phyloP scores from a whole-genome alignment of 108 stramenopile species.

The Chaetoceros tenuissimus region DNA sequence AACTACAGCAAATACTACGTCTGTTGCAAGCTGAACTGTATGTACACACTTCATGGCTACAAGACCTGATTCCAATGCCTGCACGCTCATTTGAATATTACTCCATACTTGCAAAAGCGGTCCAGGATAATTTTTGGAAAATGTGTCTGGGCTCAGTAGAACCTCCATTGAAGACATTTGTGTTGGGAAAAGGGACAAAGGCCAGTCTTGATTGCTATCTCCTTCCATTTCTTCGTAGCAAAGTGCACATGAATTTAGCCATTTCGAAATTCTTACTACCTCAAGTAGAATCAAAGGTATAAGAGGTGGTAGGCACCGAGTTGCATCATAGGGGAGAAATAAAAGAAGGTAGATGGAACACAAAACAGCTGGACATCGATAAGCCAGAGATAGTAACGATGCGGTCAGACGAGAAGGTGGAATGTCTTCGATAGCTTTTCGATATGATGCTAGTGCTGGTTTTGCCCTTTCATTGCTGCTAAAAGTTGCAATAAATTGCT shows the following conservation, averaged over 20 bases:
- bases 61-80: slow-evolving; percentile 29
- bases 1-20: slow-evolving; percentile 30
- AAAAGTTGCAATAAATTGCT: slow-evolving; percentile 20
- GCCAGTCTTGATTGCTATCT: neutral
- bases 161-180: slow-evolving; percentile 28
- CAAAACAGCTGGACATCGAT: slow-evolving; percentile 29
- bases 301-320: slow-evolving; percentile 9
- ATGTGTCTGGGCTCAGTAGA: slow-evolving; percentile 18
- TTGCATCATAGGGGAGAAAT: neutral
- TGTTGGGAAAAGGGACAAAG: slow-evolving; percentile 7
- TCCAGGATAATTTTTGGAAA: slow-evolving; percentile 7
- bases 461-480: slow-evolving; percentile 33
- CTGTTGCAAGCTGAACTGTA: slow-evolving; percentile 28
- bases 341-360: slow-evolving; percentile 7
- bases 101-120: slow-evolving; percentile 24
- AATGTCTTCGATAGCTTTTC: slow-evolving; percentile 24
- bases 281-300: slow-evolving; percentile 25
- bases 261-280: slow-evolving; percentile 12
- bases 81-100: slow-evolving; percentile 26
- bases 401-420: slow-evolving; percentile 25
- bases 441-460: slow-evolving; percentile 35
- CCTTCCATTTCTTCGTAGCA: neutral
- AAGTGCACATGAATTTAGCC: slow-evolving; percentile 17
- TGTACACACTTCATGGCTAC: slow-evolving; percentile 31
- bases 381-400: slow-evolving; percentile 12